Evolutionary conservation across 1,284 basidiomycete genomes (phyloP).

Genomic region (Ustilago crameri): DNA sequence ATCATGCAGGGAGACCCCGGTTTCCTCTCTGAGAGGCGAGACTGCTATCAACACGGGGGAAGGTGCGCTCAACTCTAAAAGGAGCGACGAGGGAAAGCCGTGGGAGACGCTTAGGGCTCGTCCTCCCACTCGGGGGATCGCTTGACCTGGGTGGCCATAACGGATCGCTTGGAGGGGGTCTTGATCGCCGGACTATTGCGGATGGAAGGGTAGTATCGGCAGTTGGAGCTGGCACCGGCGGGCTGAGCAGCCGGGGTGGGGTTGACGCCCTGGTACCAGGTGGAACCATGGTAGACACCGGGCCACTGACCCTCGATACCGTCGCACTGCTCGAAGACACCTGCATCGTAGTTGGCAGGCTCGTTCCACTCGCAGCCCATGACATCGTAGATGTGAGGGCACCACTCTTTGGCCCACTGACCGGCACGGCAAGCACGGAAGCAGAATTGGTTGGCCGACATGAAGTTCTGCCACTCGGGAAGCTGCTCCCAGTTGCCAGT

Average conservation of each 20-base stretch:
- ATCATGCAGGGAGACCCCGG: slow-evolving; percentile 24
- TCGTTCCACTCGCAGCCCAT: slow-evolving; percentile 62
- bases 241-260: slow-evolving; percentile 49
- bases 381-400: slow-evolving; percentile 66
- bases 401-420: slow-evolving; percentile 54
- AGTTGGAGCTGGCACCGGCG: slow-evolving; percentile 51
- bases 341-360: slow-evolving; percentile 59
- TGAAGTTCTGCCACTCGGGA: slow-evolving; percentile 66
- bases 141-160: slow-evolving; percentile 52
- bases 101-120: slow-evolving; percentile 25
- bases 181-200: slow-evolving; percentile 51
- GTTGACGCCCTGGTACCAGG: slow-evolving; percentile 60
- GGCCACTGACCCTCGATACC: slow-evolving; percentile 58
- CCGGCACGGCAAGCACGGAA: slow-evolving; percentile 64
- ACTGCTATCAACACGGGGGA: slow-evolving; percentile 26
- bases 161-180: slow-evolving; percentile 49
- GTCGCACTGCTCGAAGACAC: slow-evolving; percentile 62
- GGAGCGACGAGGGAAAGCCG: slow-evolving; percentile 29
- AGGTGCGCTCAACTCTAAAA: slow-evolving; percentile 40
- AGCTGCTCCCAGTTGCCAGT: slow-evolving; percentile 62
- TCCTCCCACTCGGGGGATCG: slow-evolving; percentile 52
- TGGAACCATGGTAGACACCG: slow-evolving; percentile 60
- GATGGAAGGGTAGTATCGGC: slow-evolving; percentile 56
- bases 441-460: slow-evolving; percentile 63
- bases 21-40: slow-evolving; percentile 4